These are phyloP conservation scores for Thecaphora thlaspeos DNA, from an alignment of 1,284 basidiomycete species.

Conservation along the genomic window DNA sequence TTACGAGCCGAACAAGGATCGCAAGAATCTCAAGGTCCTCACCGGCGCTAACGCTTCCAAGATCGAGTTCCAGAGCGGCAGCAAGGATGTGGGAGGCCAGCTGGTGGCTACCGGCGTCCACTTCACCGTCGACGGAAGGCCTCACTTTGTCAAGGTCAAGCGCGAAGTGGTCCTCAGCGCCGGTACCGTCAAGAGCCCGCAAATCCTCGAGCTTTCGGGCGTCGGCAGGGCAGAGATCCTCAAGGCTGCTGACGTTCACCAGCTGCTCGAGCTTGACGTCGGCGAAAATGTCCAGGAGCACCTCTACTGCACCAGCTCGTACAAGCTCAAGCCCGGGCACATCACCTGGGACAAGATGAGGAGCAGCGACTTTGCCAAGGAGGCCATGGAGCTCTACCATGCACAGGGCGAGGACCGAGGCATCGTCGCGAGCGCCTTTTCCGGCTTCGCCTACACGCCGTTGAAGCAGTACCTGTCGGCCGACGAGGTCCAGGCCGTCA, in stretches of 20 bases:
- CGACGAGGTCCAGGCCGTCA: constrained; percentile 31
- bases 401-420: constrained; percentile 32
- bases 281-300: constrained; percentile 65
- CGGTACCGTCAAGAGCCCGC: constrained; percentile 60
- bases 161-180: constrained; percentile 62
- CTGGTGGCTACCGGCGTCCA: constrained; percentile 46
- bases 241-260: constrained; percentile 23
- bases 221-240: constrained; percentile 31
- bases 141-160: constrained; percentile 51
- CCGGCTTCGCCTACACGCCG: constrained; percentile 39
- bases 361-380: constrained; percentile 40
- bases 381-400: constrained; percentile 40
- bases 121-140: constrained; percentile 43
- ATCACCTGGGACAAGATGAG: constrained; percentile 47
- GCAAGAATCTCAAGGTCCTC: constrained; percentile 39
- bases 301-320: constrained; percentile 55
- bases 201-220: constrained; percentile 44
- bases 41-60: constrained; percentile 35
- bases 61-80: constrained; percentile 18
- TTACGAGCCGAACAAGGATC: constrained; percentile 30
- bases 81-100: constrained; percentile 6
- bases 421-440: constrained; percentile 40
- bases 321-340: constrained; percentile 40
- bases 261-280: constrained; percentile 57
- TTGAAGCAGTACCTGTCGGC: constrained; percentile 32